Base-by-base conservation (phyloP, 179 eudicot species). In the Sideroxylon spinosum region DNA sequence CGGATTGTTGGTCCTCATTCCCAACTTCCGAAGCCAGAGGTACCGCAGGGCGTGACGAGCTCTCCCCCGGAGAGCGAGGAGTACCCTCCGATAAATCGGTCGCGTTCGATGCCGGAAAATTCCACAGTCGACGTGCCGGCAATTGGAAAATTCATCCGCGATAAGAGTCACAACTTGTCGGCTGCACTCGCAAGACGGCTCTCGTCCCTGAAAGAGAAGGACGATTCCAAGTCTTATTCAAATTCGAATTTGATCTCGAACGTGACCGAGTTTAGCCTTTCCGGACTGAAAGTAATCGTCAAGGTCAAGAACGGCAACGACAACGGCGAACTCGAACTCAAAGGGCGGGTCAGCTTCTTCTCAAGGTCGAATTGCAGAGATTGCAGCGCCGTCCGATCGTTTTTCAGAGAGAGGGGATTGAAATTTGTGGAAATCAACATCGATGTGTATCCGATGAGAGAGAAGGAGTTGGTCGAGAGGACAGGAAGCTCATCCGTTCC, bases 291-390 rank as follows among this genome's bases (percentile, higher is more conserved):
- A 83, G 98, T 93, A 26, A 88, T 87, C 68, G 96, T 93, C 9
- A 82, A 85, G 65, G 70, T 71, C 26, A 89, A 87, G 79, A 82
- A 68, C 68, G 78, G 50, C 20, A 63, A 75, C 20, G 63, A 73
- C 28, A 73, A 50, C 53, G 68, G 69, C 7, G 76, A 59, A 4
- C 11, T 65, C 44, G 70, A 75, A 73, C 81, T 93, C 12, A 90
- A 85, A 77, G 98, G 98, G 0, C 89, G 97, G 9, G 88, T 93
- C 69, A 90, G 91, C 64, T 90, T 95, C 79, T 95, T 87, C 85
- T 93, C 98, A n/a, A 81, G 93, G 70, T 95, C 98, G 7, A 95
- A 90, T 76, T 91, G 98, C 91, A 65, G 94, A 20, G 98, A 95
- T 60, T 85, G 92, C 73, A 78, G 86, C 26, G 98, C 97, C 2